These are phyloP conservation scores for Anthracocystis setariae DNA, from an alignment of 1,284 basidiomycete genomes.

Conservation along the genomic window DNA sequence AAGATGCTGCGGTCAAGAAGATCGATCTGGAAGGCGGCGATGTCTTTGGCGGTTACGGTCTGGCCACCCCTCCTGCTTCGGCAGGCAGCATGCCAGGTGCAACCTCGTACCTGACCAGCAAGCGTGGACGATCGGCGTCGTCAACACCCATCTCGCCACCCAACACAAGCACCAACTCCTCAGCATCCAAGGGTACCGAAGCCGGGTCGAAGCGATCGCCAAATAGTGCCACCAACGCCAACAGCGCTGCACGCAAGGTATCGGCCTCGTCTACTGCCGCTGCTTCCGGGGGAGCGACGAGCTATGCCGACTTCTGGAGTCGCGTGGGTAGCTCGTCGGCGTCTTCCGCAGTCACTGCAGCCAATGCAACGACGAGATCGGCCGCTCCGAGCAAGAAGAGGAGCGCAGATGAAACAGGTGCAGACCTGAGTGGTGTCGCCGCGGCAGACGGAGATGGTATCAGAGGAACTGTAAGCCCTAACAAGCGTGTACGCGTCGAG, in stretches of 20 bases:
- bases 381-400: conserved; percentile 44
- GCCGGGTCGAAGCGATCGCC: conserved; percentile 18
- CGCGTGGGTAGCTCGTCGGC: conserved; percentile 42
- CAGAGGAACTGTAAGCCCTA: conserved; percentile 13
- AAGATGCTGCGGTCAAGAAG: conserved; percentile 45
- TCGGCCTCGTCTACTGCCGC: conserved; percentile 5
- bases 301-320: conserved; percentile 59
- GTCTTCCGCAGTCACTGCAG: conserved; percentile 2
- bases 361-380: conserved; percentile 12
- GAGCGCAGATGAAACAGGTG: conserved; percentile 23
- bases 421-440: not conserved
- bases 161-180: conserved; percentile 23
- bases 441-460: not conserved
- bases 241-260: conserved; percentile 4
- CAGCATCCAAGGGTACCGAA: conserved; percentile 11
- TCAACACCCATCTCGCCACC: conserved; percentile 45
- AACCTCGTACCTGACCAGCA: conserved; percentile 30
- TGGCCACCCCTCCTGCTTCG: conserved; percentile 48
- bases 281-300: conserved; percentile 32
- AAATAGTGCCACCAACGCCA: not conserved
- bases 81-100: conserved; percentile 37
- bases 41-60: conserved; percentile 49
- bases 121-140: conserved; percentile 34
- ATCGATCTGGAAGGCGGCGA: conserved; percentile 45
- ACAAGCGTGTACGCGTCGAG: conserved; percentile 46